Evolutionary conservation across 495 filamentous ascomycete species (phyloP).

Genomic region (Aspergillus sclerotioniger): DNA sequence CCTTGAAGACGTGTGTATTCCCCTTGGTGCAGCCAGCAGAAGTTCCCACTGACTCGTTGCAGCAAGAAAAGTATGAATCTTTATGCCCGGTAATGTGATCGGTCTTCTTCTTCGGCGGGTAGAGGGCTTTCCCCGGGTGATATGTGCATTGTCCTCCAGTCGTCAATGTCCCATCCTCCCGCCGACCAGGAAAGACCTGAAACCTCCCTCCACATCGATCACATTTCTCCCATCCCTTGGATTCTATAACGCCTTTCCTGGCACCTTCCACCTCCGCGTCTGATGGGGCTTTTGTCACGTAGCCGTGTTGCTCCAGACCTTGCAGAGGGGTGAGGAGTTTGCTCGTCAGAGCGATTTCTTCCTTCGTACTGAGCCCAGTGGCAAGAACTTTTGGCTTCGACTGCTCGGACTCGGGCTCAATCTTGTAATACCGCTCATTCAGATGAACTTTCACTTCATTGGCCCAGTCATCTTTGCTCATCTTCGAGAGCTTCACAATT

Average conservation of each 20-base stretch:
- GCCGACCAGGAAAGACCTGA: slow-evolving; percentile 86
- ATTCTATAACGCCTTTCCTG: slow-evolving; percentile 58
- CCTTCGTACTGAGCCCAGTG: slow-evolving; percentile 62
- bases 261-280: slow-evolving; percentile 60
- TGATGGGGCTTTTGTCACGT: slow-evolving; percentile 65
- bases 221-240: slow-evolving; percentile 78
- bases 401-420: slow-evolving; percentile 24
- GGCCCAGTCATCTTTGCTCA: slow-evolving; percentile 65
- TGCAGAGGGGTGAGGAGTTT: slow-evolving; percentile 58
- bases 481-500: slow-evolving; percentile 70
- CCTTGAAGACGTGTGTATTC: slow-evolving; percentile 83
- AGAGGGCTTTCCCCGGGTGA: slow-evolving; percentile 67
- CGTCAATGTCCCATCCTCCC: slow-evolving; percentile 76
- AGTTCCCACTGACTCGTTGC: slow-evolving; percentile 65
- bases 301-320: slow-evolving; percentile 65
- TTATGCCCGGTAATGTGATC: slow-evolving; percentile 42
- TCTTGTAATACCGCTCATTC: slow-evolving; percentile 43
- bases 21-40: slow-evolving; percentile 68
- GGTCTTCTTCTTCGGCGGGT: slow-evolving; percentile 46
- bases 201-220: slow-evolving; percentile 85
- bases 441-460: slow-evolving; percentile 42
- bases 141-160: slow-evolving; percentile 73
- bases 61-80: slow-evolving; percentile 73
- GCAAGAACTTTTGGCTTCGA: slow-evolving; percentile 41
- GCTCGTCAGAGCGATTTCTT: slow-evolving; percentile 66